Evolutionary conservation across 1,284 basidiomycete genomes (phyloP).

Genomic region (Cryptococcus maquisensis): DNA sequence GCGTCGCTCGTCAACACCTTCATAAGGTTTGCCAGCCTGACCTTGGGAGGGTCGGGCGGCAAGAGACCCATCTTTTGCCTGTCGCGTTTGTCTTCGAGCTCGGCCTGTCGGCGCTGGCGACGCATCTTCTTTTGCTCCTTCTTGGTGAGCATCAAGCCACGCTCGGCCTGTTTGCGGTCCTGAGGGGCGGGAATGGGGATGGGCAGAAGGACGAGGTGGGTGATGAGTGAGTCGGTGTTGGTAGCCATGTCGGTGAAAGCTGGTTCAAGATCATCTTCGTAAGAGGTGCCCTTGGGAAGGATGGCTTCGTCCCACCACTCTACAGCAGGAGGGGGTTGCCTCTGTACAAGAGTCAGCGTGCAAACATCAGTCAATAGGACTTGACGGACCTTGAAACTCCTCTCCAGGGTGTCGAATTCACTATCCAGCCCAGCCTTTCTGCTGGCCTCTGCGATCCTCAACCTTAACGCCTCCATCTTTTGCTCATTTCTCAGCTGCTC

Average conservation of each 20-base stretch:
- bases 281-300: conserved; percentile 67
- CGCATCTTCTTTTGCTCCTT: conserved; percentile 65
- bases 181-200: conserved; percentile 90
- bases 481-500: conserved; percentile 76
- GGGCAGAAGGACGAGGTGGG: conserved; percentile 91
- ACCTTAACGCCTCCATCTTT: conserved; percentile 85
- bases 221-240: conserved; percentile 70
- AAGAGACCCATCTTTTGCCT: conserved; percentile 92
- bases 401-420: conserved; percentile 85
- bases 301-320: conserved; percentile 98
- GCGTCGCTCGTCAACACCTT: conserved; percentile 95
- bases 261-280: conserved; percentile 61
- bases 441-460: conserved; percentile 85
- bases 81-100: conserved; percentile 91
- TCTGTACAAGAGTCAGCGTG: conserved; percentile 49
- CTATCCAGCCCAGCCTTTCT: conserved; percentile 88
- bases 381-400: conserved; percentile 66
- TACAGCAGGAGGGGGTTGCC: conserved; percentile 76
- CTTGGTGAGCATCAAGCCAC: conserved; percentile 73
- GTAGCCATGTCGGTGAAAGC: conserved; percentile 56
- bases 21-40: conserved; percentile 94
- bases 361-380: conserved; percentile 8
- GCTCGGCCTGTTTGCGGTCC: conserved; percentile 68
- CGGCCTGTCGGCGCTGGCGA: conserved; percentile 78
- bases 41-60: conserved; percentile 93